Base-by-base conservation (phyloP, 257 asterid genomes). In the Cordia subcordata region DNA sequence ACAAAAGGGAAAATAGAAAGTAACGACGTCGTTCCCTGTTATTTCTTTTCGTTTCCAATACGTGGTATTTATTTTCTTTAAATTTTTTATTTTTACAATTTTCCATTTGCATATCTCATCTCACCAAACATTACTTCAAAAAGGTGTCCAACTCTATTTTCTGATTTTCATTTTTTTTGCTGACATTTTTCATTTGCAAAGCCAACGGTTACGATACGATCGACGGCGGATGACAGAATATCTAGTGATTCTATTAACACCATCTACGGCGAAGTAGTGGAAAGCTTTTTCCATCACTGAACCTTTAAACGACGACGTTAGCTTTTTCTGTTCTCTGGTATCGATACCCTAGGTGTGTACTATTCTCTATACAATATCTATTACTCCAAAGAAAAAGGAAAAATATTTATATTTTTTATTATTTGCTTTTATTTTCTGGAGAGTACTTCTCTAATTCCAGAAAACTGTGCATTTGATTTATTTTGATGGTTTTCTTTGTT, bases 301-400 rank as follows among this genome's bases (percentile, higher is more conserved):
- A 2, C 47, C 72, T 58, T 49, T 9, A 40, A 42, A 55, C 70
- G 69, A 57, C 71, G 63, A 1, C 66, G 75, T 71, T 39, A 32
- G 27, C 64, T 14, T 35, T 68, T 46, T 23, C 42, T 37, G 61
- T 61, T 70, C 42, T 23, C 65, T 58, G 65, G 47, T 64, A 65
- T 69, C 65, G 63, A 57, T 79, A 77, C 78, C 91, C 89, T 83
- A 79, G 85, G 92, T 81, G 17, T 33, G 77, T 46, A 44, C 35
- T 22, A 27, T 61, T 12, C 37, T 37, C 52, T 16, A 17, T 14
- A 8, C 14, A 11, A 10, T 42, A 42, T 42, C 47, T 42, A 10
- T 14, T 42, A 42, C 47, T 42, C 15, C n/a, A n/a, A n/a, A n/a
- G n/a, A 42, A 42, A 42, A 10, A 11, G 2, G 8, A 42, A 42